Evolutionary conservation across 2,329 filamentous ascomycete genomes (phyloP).

Genomic region (Neonectria coccinea): DNA sequence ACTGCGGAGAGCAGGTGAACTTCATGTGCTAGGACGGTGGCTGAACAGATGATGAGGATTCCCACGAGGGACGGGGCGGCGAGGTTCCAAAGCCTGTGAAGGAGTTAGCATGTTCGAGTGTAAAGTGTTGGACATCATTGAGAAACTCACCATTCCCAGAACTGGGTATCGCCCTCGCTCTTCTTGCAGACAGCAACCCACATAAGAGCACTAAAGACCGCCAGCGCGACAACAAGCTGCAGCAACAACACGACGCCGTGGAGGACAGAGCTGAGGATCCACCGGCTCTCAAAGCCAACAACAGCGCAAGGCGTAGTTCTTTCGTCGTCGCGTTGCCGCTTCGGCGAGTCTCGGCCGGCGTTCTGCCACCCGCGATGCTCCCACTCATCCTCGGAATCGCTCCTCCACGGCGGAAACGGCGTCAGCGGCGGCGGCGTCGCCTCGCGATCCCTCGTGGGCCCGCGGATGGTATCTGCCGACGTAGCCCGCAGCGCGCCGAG

Average conservation of each 20-base stretch:
- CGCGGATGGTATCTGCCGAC: slow-evolving; percentile 38
- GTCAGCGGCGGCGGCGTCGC: slow-evolving; percentile 41
- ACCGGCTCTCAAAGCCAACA: slow-evolving; percentile 26
- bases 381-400: slow-evolving; percentile 34
- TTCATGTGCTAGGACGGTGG: slow-evolving; percentile 44
- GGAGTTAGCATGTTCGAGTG: neutral
- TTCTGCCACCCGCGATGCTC: slow-evolving; percentile 31
- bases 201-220: slow-evolving; percentile 43
- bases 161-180: slow-evolving; percentile 36
- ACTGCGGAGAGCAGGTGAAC: slow-evolving; percentile 42
- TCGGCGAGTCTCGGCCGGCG: neutral
- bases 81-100: slow-evolving; percentile 45
- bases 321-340: slow-evolving; percentile 16
- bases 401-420: slow-evolving; percentile 45
- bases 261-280: slow-evolving; percentile 37
- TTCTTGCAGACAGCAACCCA: slow-evolving; percentile 45
- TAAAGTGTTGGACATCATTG: accelerated
- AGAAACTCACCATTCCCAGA: slow-evolving; percentile 42
- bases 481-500: slow-evolving; percentile 21
- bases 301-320: slow-evolving; percentile 19
- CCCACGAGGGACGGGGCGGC: slow-evolving; percentile 35
- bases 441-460: slow-evolving; percentile 27
- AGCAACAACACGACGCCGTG: slow-evolving; percentile 45
- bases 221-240: slow-evolving; percentile 43
- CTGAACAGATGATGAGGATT: slow-evolving; percentile 40